Evolutionary conservation across 805 yeast genomes (phyloP).

Genomic region (Vanderwaltozyma verrucispora): DNA sequence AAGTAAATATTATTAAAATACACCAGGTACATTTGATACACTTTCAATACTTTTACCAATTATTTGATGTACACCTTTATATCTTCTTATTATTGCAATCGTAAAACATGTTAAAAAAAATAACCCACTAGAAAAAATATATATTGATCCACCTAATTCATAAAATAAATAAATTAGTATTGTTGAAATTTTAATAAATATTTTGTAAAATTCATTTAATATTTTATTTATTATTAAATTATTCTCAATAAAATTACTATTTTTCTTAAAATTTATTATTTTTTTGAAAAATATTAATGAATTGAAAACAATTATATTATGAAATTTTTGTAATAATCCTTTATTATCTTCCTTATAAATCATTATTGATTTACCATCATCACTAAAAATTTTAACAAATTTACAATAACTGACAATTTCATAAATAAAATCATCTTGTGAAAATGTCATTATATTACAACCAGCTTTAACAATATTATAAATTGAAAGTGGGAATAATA

Average conservation of each 20-base stretch:
- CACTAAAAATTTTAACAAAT: slow-evolving; percentile 16
- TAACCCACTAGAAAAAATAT: slow-evolving; percentile 21
- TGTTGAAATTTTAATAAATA: slow-evolving; percentile 14
- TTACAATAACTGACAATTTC: slow-evolving; percentile 20
- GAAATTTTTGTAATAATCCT: slow-evolving; percentile 24
- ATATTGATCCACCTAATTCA: slow-evolving; percentile 23
- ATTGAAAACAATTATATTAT: slow-evolving; percentile 23
- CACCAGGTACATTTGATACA: slow-evolving; percentile 8
- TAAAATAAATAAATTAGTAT: slow-evolving; percentile 15
- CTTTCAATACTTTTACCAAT: slow-evolving; percentile 10
- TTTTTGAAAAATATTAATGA: slow-evolving; percentile 12
- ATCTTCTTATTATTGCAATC: slow-evolving; percentile 20
- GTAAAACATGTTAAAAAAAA: slow-evolving; percentile 25
- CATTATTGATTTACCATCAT: slow-evolving; percentile 19
- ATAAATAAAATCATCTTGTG: slow-evolving; percentile 19
- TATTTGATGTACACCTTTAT: slow-evolving; percentile 16
- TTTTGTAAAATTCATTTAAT: slow-evolving; percentile 7
- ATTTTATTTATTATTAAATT: background rate
- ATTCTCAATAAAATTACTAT: background rate
- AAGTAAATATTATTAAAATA: slow-evolving; percentile 3
- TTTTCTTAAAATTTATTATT: background rate
- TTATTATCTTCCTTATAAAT: slow-evolving; percentile 8
- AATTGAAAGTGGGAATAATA: slow-evolving; percentile 25
- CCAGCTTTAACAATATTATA: slow-evolving; percentile 24
- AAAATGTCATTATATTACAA: slow-evolving; percentile 22